Conservation (phyloP, 108 stramenopile genomes). For the Cylindrotheca fusiformis region DNA sequence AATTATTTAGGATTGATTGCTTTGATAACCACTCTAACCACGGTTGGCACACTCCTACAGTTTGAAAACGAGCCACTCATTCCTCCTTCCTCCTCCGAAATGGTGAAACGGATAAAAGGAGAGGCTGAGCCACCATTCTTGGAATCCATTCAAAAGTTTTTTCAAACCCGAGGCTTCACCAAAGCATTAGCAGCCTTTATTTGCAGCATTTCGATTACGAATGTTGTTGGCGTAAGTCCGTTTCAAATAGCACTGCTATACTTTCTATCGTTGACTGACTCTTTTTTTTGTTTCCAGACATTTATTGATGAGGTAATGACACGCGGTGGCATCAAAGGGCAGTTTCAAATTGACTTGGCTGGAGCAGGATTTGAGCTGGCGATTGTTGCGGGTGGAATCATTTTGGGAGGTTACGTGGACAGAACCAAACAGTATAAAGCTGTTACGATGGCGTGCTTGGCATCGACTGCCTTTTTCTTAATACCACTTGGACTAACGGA, state of each 20-base stretch:
- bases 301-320: conserved; percentile 91
- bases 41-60: conserved; percentile 53
- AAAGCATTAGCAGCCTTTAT: conserved; percentile 76
- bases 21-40: conserved; percentile 30
- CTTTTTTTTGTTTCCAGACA: conserved; percentile 27
- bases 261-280: neutral
- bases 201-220: conserved; percentile 79
- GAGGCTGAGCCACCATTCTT: conserved; percentile 81
- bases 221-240: conserved; percentile 66
- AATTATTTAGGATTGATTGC: conserved; percentile 59
- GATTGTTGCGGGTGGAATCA: conserved; percentile 81
- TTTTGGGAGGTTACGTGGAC: conserved; percentile 86
- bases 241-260: neutral
- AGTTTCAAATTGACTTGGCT: conserved; percentile 76
- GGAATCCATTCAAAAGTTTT: conserved; percentile 70
- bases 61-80: conserved; percentile 51
- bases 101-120: conserved; percentile 52
- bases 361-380: conserved; percentile 90
- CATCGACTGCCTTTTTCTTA: conserved; percentile 40
- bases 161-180: conserved; percentile 61
- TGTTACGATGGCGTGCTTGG: conserved; percentile 74
- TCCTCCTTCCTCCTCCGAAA: conserved; percentile 61
- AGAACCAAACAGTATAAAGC: conserved; percentile 82
- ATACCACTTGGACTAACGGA: conserved; percentile 64
- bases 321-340: conserved; percentile 74